Conservation (phyloP, 2,329 filamentous ascomycete genomes). For the Ilyonectria destructans region DNA sequence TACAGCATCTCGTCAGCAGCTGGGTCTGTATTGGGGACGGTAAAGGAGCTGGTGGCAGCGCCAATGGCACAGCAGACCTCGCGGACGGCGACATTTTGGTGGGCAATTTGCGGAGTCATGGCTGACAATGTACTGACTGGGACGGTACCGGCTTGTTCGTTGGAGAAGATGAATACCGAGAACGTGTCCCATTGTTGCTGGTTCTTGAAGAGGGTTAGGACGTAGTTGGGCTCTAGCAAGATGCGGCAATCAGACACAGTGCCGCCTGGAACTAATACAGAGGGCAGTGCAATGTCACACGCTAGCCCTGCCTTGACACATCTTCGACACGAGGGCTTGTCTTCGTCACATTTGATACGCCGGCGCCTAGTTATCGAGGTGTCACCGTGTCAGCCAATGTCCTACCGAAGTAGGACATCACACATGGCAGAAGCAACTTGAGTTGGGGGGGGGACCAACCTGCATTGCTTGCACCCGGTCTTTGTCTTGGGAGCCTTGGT, state of each 20-base stretch:
- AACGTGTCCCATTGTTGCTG: conserved; percentile 46
- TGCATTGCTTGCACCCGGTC: conserved; percentile 44
- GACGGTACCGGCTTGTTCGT: conserved; percentile 37
- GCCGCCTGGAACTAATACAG: not conserved
- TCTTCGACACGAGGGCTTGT: conserved; percentile 38
- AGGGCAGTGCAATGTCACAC: conserved; percentile 33
- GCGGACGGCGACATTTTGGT: conserved; percentile 35
- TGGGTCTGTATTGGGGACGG: conserved; percentile 21
- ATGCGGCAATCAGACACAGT: conserved; percentile 35
- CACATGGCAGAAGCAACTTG: not conserved
- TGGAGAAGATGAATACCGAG: conserved; percentile 40
- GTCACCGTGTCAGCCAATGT: not conserved
- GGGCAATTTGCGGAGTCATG: conserved; percentile 43
- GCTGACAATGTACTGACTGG: conserved; percentile 40
- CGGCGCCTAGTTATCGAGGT: conserved; percentile 34
- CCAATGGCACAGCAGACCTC: conserved; percentile 44
- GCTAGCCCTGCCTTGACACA: conserved; percentile 33
- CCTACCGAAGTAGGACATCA: not conserved
- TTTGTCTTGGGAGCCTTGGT: conserved; percentile 42
- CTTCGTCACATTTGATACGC: conserved; percentile 47
- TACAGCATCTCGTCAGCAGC: conserved; percentile 32
- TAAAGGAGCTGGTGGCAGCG: conserved; percentile 38
- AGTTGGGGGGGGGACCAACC: conserved; percentile 34
- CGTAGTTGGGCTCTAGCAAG: conserved; percentile 32
- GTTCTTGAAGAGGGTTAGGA: conserved; percentile 38